Percentiles rank a stretch among this genome's conserved stretches.
phyloP scores from a whole-genome alignment of 179 eudicot genomes.

The Carnegiea gigantea region DNA sequence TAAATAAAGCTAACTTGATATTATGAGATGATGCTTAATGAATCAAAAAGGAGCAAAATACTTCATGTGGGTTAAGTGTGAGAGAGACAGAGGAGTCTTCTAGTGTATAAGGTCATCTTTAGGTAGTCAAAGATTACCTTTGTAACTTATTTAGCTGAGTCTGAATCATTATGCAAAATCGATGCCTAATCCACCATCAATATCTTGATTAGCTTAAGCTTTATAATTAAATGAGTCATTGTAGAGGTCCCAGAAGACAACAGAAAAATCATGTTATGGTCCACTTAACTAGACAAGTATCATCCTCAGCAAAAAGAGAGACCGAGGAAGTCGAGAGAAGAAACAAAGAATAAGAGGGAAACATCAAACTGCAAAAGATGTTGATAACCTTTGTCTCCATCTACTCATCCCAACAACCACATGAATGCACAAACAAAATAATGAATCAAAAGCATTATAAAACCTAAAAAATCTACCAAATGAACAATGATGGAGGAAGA shows the following conservation, averaged over 20 bases:
- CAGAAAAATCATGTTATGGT: neutral
- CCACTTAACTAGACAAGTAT: neutral
- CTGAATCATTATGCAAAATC: neutral
- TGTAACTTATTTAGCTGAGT: neutral
- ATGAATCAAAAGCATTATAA: too few relatives aligned
- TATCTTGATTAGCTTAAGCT: neutral
- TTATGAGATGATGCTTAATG: too few relatives aligned
- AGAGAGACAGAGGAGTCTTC: too few relatives aligned
- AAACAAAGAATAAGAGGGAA: neutral
- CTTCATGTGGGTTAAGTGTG: too few relatives aligned
- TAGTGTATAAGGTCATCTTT: neutral
- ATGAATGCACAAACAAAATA: too few relatives aligned
- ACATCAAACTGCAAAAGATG: neutral
- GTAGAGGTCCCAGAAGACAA: neutral
- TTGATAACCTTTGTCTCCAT: neutral
- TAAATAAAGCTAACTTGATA: neutral
- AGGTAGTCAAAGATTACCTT: neutral
- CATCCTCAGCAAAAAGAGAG: neutral
- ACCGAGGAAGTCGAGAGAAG: neutral
- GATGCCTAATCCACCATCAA: neutral
- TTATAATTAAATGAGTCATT: neutral
- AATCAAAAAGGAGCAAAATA: too few relatives aligned
- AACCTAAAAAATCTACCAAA: too few relatives aligned
- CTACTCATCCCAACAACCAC: neutral
- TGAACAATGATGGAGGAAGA: too few relatives aligned